phyloP scores from a whole-genome alignment of 441 rosid species.

The Pelargonium cotyledonis region DNA sequence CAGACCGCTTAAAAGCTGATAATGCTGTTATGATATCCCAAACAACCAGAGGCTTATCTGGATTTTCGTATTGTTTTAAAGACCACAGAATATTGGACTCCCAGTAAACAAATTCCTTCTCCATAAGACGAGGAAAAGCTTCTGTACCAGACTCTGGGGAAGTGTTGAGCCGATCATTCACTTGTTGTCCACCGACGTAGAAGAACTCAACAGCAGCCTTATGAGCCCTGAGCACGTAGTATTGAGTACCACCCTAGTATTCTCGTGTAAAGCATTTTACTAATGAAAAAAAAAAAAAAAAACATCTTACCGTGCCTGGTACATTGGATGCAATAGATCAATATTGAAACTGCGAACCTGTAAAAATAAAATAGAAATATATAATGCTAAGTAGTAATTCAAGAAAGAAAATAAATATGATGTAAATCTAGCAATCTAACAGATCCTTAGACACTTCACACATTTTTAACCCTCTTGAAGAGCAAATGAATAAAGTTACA shows the following conservation, averaged over 20 bases:
- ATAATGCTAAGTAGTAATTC: neutral
- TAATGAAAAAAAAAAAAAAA: neutral
- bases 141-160: constrained; percentile 30
- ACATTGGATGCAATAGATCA: constrained; percentile 72
- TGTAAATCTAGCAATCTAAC: neutral
- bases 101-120: constrained; percentile 55
- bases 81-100: constrained; percentile 65
- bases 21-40: constrained; percentile 80
- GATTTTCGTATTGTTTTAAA: constrained; percentile 45
- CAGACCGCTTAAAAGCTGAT: constrained; percentile 53
- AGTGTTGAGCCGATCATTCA: constrained; percentile 29
- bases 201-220: constrained; percentile 82
- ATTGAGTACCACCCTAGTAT: neutral
- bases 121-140: constrained; percentile 42
- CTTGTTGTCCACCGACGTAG: constrained; percentile 83
- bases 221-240: constrained; percentile 47
- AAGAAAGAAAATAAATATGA: neutral
- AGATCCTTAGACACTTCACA: neutral
- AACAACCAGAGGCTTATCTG: constrained; percentile 50
- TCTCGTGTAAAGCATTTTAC: neutral
- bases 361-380: constrained; percentile 15
- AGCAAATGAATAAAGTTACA: neutral
- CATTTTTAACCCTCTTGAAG: neutral
- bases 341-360: constrained; percentile 77
- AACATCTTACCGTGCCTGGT: constrained; percentile 58